A percentile compares a stretch with the other conserved stretches of the same genome.
phyloP scores from a whole-genome alignment of 225 moss, liverwort and hornwort genomes.

The Pseudisothecium myosuroides region DNA sequence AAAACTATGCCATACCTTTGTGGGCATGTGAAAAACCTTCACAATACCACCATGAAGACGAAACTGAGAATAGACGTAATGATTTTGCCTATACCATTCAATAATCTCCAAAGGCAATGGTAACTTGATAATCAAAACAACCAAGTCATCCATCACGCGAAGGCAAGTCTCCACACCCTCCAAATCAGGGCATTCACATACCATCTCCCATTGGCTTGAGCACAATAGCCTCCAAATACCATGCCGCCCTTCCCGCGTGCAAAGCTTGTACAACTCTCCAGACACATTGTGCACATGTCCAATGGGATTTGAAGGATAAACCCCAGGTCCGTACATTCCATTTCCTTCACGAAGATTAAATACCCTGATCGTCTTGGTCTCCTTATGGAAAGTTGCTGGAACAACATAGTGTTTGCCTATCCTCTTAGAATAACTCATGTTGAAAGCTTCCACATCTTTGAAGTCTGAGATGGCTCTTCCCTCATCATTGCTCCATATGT shows the following conservation, averaged over 20 bases:
- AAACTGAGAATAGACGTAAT: too few species aligned
- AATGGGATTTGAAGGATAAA: not conserved
- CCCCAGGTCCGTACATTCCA: not conserved
- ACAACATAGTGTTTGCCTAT: fast-evolving
- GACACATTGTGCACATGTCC: not conserved
- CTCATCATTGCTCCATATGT: not conserved
- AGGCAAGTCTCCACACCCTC: not conserved
- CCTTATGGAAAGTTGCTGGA: not conserved
- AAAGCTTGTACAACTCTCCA: not conserved
- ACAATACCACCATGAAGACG: not conserved
- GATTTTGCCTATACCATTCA: too few species aligned
- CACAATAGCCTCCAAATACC: not conserved
- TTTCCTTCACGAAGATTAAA: not conserved
- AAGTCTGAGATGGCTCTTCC: not conserved
- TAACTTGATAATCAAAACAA: not conserved
- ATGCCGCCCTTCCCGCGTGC: not conserved
- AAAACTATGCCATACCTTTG: not conserved
- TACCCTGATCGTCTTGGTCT: not conserved
- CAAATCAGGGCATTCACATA: not conserved
- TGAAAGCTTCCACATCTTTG: not conserved
- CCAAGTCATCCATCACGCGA: not conserved
- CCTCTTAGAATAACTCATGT: fast-evolving
- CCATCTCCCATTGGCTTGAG: not conserved
- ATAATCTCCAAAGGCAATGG: not conserved
- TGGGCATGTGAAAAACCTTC: not conserved